These are phyloP conservation scores for Musa itinerans DNA, from an alignment of 176 grass and related monocot genomes.

Conservation along the genomic window DNA sequence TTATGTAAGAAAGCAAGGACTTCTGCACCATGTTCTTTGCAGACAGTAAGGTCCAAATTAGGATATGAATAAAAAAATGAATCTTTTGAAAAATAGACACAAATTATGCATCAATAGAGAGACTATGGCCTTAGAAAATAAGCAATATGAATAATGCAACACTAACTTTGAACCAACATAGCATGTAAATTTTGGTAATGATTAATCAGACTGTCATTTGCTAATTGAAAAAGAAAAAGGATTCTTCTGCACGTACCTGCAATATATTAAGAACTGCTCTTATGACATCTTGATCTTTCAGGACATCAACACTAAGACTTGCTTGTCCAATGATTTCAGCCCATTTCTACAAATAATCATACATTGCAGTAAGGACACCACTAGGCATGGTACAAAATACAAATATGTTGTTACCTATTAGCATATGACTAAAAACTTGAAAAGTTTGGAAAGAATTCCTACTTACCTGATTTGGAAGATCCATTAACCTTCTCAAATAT, in stretches of 20 bases:
- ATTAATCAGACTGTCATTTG: too few relatives aligned
- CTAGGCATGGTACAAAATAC: too few relatives aligned
- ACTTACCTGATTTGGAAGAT: slow-evolving; percentile 89
- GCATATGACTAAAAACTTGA: not conserved
- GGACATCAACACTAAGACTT: slow-evolving; percentile 83
- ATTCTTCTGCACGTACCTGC: slow-evolving; percentile 39
- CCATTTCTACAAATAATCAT: slow-evolving; percentile 69
- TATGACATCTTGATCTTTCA: slow-evolving; percentile 98
- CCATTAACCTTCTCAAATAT: slow-evolving; percentile 98
- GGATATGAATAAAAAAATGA: not conserved
- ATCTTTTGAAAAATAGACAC: not conserved
- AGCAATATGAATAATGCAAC: not conserved
- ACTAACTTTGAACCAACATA: not conserved
- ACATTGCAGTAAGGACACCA: too few relatives aligned
- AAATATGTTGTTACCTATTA: too few relatives aligned
- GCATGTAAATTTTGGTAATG: not conserved
- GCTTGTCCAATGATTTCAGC: slow-evolving; percentile 99
- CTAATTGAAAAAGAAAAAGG: too few relatives aligned
- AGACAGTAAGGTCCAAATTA: not conserved
- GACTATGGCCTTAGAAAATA: not conserved
- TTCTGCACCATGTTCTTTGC: too few relatives aligned
- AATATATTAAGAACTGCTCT: slow-evolving; percentile 98
- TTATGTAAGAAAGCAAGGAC: not conserved
- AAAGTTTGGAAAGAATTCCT: not conserved
- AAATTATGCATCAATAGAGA: not conserved